Evolutionary conservation across 768 basidiomycete species (phyloP).

Genomic region (Pleurotus djamor): DNA sequence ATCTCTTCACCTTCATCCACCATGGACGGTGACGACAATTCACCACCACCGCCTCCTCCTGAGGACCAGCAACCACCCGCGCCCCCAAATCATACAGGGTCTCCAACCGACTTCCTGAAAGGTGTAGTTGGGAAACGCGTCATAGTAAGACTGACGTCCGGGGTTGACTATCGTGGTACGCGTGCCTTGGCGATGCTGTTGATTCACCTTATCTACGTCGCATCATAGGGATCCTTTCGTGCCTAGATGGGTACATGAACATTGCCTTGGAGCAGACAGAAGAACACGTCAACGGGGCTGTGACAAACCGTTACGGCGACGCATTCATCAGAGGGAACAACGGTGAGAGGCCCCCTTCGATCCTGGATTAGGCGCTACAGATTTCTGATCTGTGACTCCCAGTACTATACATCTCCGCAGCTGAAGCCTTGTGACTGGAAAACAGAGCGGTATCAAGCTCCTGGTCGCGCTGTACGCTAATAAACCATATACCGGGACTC

Average conservation of each 20-base stretch:
- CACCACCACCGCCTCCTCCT: slow-evolving; percentile 29
- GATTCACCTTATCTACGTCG: neutral
- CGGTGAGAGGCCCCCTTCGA: slow-evolving; percentile 41
- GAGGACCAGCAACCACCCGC: slow-evolving; percentile 44
- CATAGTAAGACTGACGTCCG: slow-evolving; percentile 87
- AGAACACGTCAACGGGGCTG: slow-evolving; percentile 86
- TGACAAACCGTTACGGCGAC: slow-evolving; percentile 91
- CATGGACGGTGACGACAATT: slow-evolving; percentile 8
- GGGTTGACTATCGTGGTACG: slow-evolving; percentile 91
- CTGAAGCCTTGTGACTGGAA: slow-evolving; percentile 43
- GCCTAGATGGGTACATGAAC: slow-evolving; percentile 99
- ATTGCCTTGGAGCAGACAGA: slow-evolving; percentile 97
- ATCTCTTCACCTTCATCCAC: neutral
- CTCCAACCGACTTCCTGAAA: slow-evolving; percentile 91
- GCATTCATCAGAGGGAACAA: slow-evolving; percentile 96
- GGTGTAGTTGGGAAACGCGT: slow-evolving; percentile 96
- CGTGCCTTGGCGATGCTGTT: slow-evolving; percentile 2
- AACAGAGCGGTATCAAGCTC: slow-evolving; percentile 11
- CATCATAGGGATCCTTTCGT: slow-evolving; percentile 79
- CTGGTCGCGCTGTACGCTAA: neutral
- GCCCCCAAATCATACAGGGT: slow-evolving; percentile 56
- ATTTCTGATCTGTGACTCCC: slow-evolving; percentile 3
- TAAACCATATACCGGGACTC: neutral
- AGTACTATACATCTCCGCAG: slow-evolving; percentile 83
- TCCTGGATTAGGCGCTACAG: neutral